Evolutionary conservation across 306 rosid species (phyloP).

Genomic region (Psophocarpus tetragonolobus): DNA sequence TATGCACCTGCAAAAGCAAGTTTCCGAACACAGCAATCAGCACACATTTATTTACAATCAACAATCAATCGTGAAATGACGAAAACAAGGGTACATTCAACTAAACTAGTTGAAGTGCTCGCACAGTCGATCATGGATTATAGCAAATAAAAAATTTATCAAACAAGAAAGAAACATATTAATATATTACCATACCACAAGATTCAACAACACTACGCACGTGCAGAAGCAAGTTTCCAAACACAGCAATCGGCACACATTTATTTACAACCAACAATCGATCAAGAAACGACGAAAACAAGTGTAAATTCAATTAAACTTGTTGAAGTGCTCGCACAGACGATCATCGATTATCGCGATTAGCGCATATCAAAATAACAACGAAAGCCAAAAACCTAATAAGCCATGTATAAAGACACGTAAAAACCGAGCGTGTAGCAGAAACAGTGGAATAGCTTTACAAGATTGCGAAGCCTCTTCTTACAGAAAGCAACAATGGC

Average conservation of each 20-base stretch:
- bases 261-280: not conserved
- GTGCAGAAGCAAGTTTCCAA: not conserved
- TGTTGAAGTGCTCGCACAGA: not conserved
- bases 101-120: not conserved
- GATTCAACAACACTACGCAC: not conserved
- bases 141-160: not conserved
- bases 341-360: conserved; percentile 3
- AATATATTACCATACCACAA: not conserved
- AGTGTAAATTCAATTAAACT: not conserved
- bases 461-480: not conserved
- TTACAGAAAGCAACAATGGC: conserved; percentile 32
- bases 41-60: not conserved
- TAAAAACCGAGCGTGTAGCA: not conserved
- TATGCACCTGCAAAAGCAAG: not conserved
- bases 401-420: not conserved
- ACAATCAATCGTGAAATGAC: not conserved
- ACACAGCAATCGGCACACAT: not conserved
- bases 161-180: not conserved
- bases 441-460: not conserved
- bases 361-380: not conserved
- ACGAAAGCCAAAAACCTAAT: not conserved
- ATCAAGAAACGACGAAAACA: not conserved
- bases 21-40: not conserved
- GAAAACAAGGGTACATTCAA: not conserved
- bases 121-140: conserved; percentile 1